These are phyloP conservation scores for Aspergillus sclerotialis DNA, from an alignment of 2,329 filamentous ascomycete genomes.

Conservation along the genomic window DNA sequence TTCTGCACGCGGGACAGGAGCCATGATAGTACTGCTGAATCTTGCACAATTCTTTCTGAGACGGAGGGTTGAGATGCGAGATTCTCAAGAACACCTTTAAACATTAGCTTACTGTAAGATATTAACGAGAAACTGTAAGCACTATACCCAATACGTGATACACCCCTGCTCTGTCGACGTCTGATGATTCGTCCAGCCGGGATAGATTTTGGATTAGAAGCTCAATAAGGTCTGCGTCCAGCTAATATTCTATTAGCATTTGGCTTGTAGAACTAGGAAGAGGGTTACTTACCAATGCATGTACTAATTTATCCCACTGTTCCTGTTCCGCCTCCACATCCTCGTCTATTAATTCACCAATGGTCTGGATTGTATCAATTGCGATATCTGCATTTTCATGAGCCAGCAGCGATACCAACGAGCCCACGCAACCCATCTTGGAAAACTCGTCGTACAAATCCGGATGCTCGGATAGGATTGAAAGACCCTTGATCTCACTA, in stretches of 20 bases:
- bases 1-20: conserved; percentile 66
- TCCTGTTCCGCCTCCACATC: conserved; percentile 74
- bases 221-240: conserved; percentile 37
- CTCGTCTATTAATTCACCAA: conserved; percentile 87
- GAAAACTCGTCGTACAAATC: conserved; percentile 76
- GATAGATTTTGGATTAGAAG: conserved; percentile 53
- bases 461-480: conserved; percentile 79
- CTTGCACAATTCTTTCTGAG: conserved; percentile 64
- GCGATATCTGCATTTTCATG: conserved; percentile 98
- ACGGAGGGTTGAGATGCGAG: conserved; percentile 64
- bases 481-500: conserved; percentile 76
- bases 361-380: conserved; percentile 81
- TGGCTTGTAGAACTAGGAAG: too few relatives aligned
- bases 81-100: conserved; percentile 66
- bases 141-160: conserved; percentile 73
- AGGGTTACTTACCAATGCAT: conserved; percentile 45
- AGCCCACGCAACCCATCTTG: conserved; percentile 63
- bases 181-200: conserved; percentile 66
- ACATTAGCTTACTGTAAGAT: conserved; percentile 8
- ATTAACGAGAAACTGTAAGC: conserved; percentile 6
- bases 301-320: conserved; percentile 72
- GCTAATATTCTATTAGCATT: conserved; percentile 19
- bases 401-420: conserved; percentile 72
- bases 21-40: conserved; percentile 66
- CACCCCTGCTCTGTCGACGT: conserved; percentile 72